Evolutionary conservation across 2,329 filamentous ascomycete genomes (phyloP).

Genomic region (Cytospora chrysosperma): DNA sequence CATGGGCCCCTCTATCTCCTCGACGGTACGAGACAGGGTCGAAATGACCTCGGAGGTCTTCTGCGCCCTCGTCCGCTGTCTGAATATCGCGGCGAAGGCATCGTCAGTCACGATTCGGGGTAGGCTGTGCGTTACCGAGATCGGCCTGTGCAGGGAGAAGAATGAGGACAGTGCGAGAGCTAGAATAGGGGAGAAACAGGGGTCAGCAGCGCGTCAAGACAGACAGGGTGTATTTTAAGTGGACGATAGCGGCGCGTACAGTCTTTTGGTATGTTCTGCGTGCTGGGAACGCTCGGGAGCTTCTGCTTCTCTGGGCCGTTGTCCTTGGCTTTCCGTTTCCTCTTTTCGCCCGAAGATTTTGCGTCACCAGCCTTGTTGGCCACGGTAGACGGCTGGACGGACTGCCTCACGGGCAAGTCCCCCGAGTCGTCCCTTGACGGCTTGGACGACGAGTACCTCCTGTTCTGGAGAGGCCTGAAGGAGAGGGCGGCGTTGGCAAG

Average conservation of each 20-base stretch:
- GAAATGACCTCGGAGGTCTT: slow-evolving; percentile 63
- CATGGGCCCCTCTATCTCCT: slow-evolving; percentile 59
- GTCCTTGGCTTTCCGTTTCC: slow-evolving; percentile 59
- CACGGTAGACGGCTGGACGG: slow-evolving; percentile 48
- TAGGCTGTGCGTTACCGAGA: slow-evolving; percentile 81
- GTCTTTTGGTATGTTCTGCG: slow-evolving; percentile 67
- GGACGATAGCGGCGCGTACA: slow-evolving; percentile 45
- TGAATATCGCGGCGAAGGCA: slow-evolving; percentile 83
- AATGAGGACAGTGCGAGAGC: slow-evolving; percentile 88
- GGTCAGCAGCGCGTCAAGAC: slow-evolving; percentile 24
- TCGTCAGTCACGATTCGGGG: slow-evolving; percentile 70
- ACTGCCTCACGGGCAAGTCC: slow-evolving; percentile 48
- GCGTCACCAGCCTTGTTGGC: slow-evolving; percentile 39
- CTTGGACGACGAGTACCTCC: slow-evolving; percentile 61
- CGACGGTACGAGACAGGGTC: slow-evolving; percentile 61
- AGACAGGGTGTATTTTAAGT: background rate
- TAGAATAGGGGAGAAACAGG: slow-evolving; percentile 38
- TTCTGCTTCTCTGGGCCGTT: slow-evolving; percentile 44
- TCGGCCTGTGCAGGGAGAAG: slow-evolving; percentile 93
- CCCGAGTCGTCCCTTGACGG: slow-evolving; percentile 58
- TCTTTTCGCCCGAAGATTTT: slow-evolving; percentile 50
- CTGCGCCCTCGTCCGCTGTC: slow-evolving; percentile 49
- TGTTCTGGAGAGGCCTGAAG: slow-evolving; percentile 46
- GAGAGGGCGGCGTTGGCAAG: slow-evolving; percentile 36
- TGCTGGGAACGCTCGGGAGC: slow-evolving; percentile 73